phyloP scores from a whole-genome alignment of 1,284 basidiomycete species.

The Heliocybe sulcata region DNA sequence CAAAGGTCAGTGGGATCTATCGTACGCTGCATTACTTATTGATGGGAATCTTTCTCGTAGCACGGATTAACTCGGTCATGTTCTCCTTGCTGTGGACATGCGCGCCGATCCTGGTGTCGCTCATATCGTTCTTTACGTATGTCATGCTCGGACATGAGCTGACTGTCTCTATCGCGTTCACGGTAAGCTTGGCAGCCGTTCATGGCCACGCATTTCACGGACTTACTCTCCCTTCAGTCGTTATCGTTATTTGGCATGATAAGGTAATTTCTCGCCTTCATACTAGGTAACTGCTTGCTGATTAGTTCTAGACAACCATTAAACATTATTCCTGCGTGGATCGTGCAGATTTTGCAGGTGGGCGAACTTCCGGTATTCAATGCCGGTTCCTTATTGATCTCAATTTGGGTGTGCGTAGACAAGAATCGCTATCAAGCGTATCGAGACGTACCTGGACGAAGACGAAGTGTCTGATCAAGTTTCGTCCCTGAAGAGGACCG shows the following conservation, averaged over 20 bases:
- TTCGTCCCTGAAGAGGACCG: conserved; percentile 25
- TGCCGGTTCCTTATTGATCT: conserved; percentile 9
- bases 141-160: conserved; percentile 59
- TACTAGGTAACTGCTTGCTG: conserved; percentile 3
- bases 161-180: conserved; percentile 64
- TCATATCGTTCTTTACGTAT: conserved; percentile 61
- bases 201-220: neutral
- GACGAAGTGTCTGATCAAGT: conserved; percentile 54
- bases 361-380: no score
- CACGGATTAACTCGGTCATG: conserved; percentile 56
- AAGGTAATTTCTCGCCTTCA: conserved; percentile 26
- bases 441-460: conserved; percentile 75
- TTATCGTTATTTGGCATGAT: conserved; percentile 72
- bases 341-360: conserved; percentile 55
- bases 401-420: conserved; percentile 32
- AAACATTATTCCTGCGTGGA: conserved; percentile 63
- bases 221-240: conserved; percentile 28
- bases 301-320: conserved; percentile 41
- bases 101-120: conserved; percentile 63
- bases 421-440: conserved; percentile 72
- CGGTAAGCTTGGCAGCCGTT: conserved; percentile 32
- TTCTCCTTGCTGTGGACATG: conserved; percentile 58
- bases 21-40: conserved; percentile 12
- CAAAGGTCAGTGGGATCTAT: conserved; percentile 36
- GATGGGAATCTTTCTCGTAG: conserved; percentile 25